Evolutionary conservation across 768 basidiomycete genomes (phyloP).

Genomic region (Tylopilus intermedius): DNA sequence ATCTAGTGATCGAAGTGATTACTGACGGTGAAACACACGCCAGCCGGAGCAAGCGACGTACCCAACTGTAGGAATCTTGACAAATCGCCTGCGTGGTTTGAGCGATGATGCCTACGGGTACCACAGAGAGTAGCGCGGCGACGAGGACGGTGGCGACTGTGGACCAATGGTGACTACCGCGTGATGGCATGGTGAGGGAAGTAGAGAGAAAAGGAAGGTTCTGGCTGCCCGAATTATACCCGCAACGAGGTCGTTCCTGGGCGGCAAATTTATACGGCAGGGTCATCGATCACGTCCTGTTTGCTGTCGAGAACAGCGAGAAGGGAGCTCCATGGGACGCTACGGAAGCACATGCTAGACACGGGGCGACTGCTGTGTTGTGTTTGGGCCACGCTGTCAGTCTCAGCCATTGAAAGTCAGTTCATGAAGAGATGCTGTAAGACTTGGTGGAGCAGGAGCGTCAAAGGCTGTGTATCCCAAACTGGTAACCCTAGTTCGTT

Average conservation of each 20-base stretch:
- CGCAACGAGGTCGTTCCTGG: background rate
- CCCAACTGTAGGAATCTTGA: slow-evolving; percentile 24
- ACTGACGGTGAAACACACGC: background rate
- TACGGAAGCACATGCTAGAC: no score
- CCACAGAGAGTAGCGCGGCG: slow-evolving; percentile 12
- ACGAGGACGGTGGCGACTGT: slow-evolving; percentile 16
- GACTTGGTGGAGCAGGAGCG: no score
- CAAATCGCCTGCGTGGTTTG: slow-evolving; percentile 24
- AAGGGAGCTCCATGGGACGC: no score
- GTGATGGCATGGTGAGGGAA: slow-evolving; percentile 9
- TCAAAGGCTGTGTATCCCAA: no score
- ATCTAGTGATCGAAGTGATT: slow-evolving; percentile 15
- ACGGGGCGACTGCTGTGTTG: no score
- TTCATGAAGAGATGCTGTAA: no score
- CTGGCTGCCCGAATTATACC: background rate
- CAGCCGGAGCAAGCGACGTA: slow-evolving; percentile 5
- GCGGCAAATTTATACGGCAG: slow-evolving; percentile 3
- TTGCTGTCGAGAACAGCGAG: no score
- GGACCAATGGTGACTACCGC: slow-evolving; percentile 4
- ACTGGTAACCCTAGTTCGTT: no score
- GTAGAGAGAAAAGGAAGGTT: background rate
- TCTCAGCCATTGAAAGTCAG: no score
- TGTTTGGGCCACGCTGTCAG: no score
- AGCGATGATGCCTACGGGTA: slow-evolving; percentile 16
- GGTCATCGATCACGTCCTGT: no score